A percentile compares a stretch with the other conserved stretches of the same genome.
Conservation (phyloP, 371 early-diverging fungal genomes). For the Mucor circinelloides region DNA sequence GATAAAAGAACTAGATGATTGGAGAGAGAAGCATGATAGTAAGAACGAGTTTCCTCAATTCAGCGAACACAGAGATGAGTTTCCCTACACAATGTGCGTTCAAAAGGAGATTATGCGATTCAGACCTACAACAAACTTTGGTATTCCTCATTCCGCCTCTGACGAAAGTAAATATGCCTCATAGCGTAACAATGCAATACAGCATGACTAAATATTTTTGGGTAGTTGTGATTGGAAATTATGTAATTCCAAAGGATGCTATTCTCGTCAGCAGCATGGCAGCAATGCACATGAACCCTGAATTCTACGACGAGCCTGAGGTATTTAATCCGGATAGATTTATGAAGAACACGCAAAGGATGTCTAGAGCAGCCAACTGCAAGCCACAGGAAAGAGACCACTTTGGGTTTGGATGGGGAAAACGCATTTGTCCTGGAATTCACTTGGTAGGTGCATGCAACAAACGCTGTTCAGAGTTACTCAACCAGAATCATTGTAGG, state of each 20-base stretch:
- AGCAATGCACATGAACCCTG: slow-evolving; percentile 18
- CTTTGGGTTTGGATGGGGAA: slow-evolving; percentile 30
- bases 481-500: neutral
- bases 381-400: slow-evolving; percentile 17
- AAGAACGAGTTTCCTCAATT: slow-evolving; percentile 20
- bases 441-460: neutral
- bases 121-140: slow-evolving; percentile 8
- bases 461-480: neutral
- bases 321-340: slow-evolving; percentile 23
- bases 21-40: neutral
- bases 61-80: slow-evolving; percentile 8
- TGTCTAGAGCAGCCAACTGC: slow-evolving; percentile 15
- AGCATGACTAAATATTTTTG: neutral
- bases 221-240: slow-evolving; percentile 11
- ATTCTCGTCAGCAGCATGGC: slow-evolving; percentile 14
- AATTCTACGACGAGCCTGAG: slow-evolving; percentile 15
- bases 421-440: slow-evolving; percentile 21
- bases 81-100: slow-evolving; percentile 15
- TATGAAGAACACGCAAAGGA: slow-evolving; percentile 4
- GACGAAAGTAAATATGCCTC: slow-evolving; percentile 15
- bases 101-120: slow-evolving; percentile 23
- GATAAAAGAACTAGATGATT: slow-evolving; percentile 12
- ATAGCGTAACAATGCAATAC: neutral
- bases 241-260: slow-evolving; percentile 18
- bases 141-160: slow-evolving; percentile 10